Conservation (phyloP, 495 filamentous ascomycete species). For the Penicillium steckii region DNA sequence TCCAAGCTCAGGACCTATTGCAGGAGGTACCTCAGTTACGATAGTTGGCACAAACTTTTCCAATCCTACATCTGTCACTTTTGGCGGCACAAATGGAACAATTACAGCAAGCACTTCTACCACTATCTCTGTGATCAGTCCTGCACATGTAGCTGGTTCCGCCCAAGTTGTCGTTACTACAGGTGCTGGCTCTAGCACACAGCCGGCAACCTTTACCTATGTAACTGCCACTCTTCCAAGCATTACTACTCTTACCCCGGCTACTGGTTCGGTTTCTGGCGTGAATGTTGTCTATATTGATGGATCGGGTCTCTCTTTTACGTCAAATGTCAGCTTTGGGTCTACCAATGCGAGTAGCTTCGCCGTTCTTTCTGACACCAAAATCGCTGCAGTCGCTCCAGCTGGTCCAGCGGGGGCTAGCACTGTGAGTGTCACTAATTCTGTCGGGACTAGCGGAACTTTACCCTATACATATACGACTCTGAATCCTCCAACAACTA, state of each 20-base stretch:
- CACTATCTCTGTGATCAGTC: not conserved
- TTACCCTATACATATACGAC: not conserved
- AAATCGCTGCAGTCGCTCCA: conserved; percentile 2
- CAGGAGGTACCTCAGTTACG: not conserved
- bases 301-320: not conserved
- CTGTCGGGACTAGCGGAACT: not conserved
- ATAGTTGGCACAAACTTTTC: not conserved
- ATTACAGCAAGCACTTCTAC: not conserved
- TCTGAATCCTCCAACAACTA: not conserved
- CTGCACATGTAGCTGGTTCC: not conserved
- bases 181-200: not conserved
- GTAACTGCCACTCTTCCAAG: not conserved
- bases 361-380: not conserved
- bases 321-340: not conserved
- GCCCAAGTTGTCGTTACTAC: not conserved
- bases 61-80: not conserved
- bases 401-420: not conserved
- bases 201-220: not conserved
- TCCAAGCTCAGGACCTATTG: conserved; percentile 1
- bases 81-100: not conserved
- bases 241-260: not conserved
- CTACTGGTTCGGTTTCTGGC: not conserved
- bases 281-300: not conserved
- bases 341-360: not conserved
- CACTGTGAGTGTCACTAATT: not conserved